Base-by-base conservation (phyloP, 306 rosid species). In the Gillenia trifoliata region DNA sequence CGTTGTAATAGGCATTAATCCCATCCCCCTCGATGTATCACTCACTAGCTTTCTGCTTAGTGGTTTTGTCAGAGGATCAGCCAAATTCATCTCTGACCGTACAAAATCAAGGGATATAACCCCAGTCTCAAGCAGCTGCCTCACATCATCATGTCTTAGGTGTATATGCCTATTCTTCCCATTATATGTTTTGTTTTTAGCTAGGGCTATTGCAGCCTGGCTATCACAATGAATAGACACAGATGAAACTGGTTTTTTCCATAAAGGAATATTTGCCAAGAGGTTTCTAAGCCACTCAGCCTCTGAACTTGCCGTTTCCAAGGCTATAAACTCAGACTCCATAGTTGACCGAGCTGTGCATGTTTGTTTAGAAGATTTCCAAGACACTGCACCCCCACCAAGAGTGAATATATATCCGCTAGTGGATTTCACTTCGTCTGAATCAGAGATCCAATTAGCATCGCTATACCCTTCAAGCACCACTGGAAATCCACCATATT, bases 141-240 rank as follows among this genome's bases (percentile, higher is more conserved):
- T 66, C 31, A 38, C 71, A 34, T 8, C 22, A 36, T 66, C 20
- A 34, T 66, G 52, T 13, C 31, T 66, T 4, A 66, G 31, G 71
- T 2, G 2, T 66, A 41, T 66, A n/a, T 66, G 54, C 71, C 1
- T 66, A 20, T 38, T 38, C 36, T 38, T n/a, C 29, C 54, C 54
- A 66, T 66, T 66, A 38, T 38, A 66, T 9, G 52, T 66, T 66
- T n/a, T 36, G 5, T 11, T 66, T 13, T 66, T n/a, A 20, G 52
- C 70, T 22, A 17, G 0, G 13, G 31, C 31, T 66, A 38, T 66
- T 9, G 11, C 20, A 34, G 31, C 33, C 2, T 66, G 71, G 20
- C 71, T 66, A 11, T 38, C 70, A 66, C 20, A 66, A 66, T 38
- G n/a, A 31, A 66, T 11, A n/a, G n/a, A 66, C 52, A 66, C 52